Evolutionary conservation across 2,329 filamentous ascomycete genomes (phyloP).

Genomic region (Stachybotrys echinatus): DNA sequence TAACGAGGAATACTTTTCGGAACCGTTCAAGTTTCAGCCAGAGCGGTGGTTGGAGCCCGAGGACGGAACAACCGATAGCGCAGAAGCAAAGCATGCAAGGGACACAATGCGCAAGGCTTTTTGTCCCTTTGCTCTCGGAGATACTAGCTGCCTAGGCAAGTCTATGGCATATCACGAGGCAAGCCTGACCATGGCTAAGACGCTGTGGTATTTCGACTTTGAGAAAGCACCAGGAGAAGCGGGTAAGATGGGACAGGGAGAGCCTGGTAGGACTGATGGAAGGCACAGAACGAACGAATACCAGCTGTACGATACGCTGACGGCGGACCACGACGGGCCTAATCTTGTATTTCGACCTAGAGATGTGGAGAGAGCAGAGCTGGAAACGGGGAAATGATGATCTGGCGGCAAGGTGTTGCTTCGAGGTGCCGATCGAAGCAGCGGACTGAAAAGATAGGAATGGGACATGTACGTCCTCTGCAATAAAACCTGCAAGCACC

Average conservation of each 20-base stretch:
- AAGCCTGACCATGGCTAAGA: conserved; percentile 4
- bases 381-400: no score
- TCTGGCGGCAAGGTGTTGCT: no score
- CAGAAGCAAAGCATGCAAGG: background rate
- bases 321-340: background rate
- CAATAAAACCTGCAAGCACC: no score
- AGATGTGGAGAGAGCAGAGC: background rate
- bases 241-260: background rate
- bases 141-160: conserved; percentile 5
- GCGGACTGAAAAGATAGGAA: no score
- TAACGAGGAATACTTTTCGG: conserved; percentile 6
- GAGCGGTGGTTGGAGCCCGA: conserved; percentile 6
- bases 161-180: conserved; percentile 6
- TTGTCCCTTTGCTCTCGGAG: conserved; percentile 3
- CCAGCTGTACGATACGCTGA: background rate
- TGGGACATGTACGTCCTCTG: no score
- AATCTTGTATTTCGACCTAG: background rate
- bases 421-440: no score
- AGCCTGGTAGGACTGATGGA: background rate
- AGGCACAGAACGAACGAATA: background rate
- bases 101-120: conserved; percentile 2
- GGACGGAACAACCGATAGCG: background rate
- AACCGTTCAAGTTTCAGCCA: conserved; percentile 6
- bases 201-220: conserved; percentile 7
- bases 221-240: conserved; percentile 1